Base-by-base conservation (phyloP, 768 basidiomycete species). In the Cubamyces lactineus region DNA sequence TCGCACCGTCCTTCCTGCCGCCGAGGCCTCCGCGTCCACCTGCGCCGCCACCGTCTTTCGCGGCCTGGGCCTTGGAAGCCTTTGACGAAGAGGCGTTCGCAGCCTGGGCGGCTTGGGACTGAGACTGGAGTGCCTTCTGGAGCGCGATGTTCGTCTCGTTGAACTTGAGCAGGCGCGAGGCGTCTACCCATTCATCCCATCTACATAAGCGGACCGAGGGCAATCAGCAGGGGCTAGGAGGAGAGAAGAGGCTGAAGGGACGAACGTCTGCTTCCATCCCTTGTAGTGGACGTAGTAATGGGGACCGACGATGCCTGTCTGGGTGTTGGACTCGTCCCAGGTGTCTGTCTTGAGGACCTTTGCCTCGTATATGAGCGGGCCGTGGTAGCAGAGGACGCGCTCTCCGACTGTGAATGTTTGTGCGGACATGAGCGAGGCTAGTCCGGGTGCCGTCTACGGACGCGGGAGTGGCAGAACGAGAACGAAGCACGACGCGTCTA, bases 261-360 rank as follows among this genome's bases (percentile, higher is more conserved):
- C 85, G 66, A 72, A 96, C 94, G 93, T 96, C 74, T 94, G 91
- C 74, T 98, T 99, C 97, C 97, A 99, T 9, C 97, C 97, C 75
- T 98, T 97, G 82, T 99, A 99, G 74, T 99, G 97, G 41, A 99
- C 96, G 63, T 91, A 88, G 76, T 93, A 98, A 69, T 96, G 93
- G 3, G 86, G 84, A 6, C 96, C 96, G 2, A 83, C 74, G 11
- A 75, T 72, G 6, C 86, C 85, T 5, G 84, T 81, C 43, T 84
- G 79, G 0, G 87, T 83, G 57, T 79, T 86, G 17, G 79, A 74
- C 67, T 89, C 87, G 61, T 87, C 85, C 76, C 86, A 88, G 42
- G 77, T 81, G 61, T 88, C 86, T 12, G 66, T 41, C 67, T 86
- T 82, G 66, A 96, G 82, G n/a, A 98, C 80, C 75, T 98, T 96